Evolutionary conservation across 352 stramenopile genomes (phyloP), one percentile per base, ranked within the genome.

Genomic region (Pelagophyceae sp.): DNA sequence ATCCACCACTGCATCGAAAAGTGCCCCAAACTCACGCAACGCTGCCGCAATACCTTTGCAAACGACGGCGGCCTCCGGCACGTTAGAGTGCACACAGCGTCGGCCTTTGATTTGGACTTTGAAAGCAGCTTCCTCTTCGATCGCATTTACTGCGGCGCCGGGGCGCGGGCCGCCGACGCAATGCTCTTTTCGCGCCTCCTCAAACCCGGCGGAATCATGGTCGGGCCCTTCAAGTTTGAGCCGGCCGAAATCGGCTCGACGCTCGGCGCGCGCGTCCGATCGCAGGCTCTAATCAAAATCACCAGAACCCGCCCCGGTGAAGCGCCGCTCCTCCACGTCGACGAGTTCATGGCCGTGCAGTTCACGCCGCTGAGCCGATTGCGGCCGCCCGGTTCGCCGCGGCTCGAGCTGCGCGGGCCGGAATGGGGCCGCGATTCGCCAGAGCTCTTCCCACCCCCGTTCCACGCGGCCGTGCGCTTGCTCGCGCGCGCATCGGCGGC

Each of bases 121-220:
- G 38, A 17, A 1, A 19, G 1, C 2, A n/a, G 15, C 15, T 1
- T n/a, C 15, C 2, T 20, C 1, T 74, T 58, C 67, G 67, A 74
- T n/a, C 67, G 67, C 35, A 35, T 74, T 23, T 74, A 74, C 67
- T 31, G 19, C 35, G 67, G 67, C 33, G 67, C 67, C 33, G 67
- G 67, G 35, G 67, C 25, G 35, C 11, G 2, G 20, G 23, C 58
- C 15, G 58, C 58, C 58, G 58, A 67, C 58, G 58, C 58, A 6
- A n/a, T 11, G 23, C 31, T 67, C 15, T 33, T 67, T 33, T 11
- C 58, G 23, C 11, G 27, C 15, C 29, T 67, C 15, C 58, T 67
- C 58, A 67, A 67, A 27, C 11, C 29, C 58, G 58, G 58, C 15
- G 58, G 58, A 11, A 67, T 67, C 58, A 11, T 67, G 11, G 58